These are phyloP conservation scores for Amphibolis antarctica DNA, from an alignment of 106 monocot species.

Conservation along the genomic window DNA sequence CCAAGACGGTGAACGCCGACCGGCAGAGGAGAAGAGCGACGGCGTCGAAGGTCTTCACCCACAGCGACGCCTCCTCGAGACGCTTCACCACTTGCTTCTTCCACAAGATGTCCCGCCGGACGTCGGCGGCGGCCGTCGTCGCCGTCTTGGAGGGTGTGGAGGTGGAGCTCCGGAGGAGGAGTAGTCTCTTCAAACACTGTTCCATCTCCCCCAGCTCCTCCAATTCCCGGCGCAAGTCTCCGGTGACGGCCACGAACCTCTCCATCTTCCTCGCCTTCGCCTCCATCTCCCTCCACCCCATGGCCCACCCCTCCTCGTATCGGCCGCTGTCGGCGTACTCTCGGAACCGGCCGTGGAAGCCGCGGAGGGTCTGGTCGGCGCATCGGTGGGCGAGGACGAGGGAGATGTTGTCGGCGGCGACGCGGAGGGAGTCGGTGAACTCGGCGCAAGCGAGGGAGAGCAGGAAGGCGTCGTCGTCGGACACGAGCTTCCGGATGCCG, in stretches of 20 bases:
- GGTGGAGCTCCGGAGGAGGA: background rate
- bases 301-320: constrained; percentile 34
- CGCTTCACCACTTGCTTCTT: constrained; percentile 41
- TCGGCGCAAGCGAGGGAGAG: constrained; percentile 56
- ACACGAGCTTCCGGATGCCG: constrained; percentile 54
- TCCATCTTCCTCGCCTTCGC: constrained; percentile 51
- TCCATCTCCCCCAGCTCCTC: constrained; percentile 49
- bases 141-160: constrained; percentile 11
- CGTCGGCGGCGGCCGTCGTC: constrained; percentile 17
- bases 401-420: constrained; percentile 16
- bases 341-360: constrained; percentile 15
- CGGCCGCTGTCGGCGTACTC: constrained; percentile 21
- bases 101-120: constrained; percentile 42
- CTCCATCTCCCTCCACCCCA: constrained; percentile 60
- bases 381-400: constrained; percentile 19
- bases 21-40: constrained; percentile 32
- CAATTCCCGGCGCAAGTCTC: constrained; percentile 40
- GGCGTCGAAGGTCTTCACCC: constrained; percentile 40
- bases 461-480: constrained; percentile 63
- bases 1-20: constrained; percentile 38
- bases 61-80: constrained; percentile 47
- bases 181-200: constrained; percentile 29
- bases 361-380: constrained; percentile 25
- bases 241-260: constrained; percentile 22
- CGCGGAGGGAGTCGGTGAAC: constrained; percentile 39